Conservation (phyloP, 176 grass and related monocot species). For the Carex cristatella region DNA sequence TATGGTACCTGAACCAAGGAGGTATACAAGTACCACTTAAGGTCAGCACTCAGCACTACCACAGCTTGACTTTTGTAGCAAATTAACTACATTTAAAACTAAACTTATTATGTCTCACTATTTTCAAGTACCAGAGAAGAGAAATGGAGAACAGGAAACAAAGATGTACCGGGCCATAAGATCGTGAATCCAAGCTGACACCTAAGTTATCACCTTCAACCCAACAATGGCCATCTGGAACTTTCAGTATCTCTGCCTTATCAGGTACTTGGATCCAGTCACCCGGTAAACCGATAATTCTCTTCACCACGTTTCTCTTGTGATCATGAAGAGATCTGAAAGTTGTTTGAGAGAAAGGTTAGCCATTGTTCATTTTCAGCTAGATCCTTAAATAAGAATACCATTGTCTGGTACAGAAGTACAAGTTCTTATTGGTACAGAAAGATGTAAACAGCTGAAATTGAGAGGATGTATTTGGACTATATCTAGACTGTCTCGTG, state of each 20-base stretch:
- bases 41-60: not conserved
- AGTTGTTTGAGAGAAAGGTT: not conserved
- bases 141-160: not conserved
- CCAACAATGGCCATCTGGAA: conserved; percentile 73
- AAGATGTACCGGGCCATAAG: conserved; percentile 53
- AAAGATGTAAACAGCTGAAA: not conserved
- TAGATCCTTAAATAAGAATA: not conserved
- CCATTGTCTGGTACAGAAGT: not conserved
- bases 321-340: conserved; percentile 45
- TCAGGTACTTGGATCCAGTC: conserved; percentile 73
- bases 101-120: not conserved
- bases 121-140: not conserved
- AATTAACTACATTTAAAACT: not conserved
- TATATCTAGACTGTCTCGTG: not conserved
- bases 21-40: not conserved
- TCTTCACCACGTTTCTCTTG: conserved; percentile 26
- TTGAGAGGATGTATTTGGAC: not conserved
- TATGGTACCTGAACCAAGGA: not conserved
- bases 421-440: not conserved
- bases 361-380: not conserved
- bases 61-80: not conserved
- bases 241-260: conserved; percentile 40
- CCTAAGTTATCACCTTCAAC: conserved; percentile 69
- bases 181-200: conserved; percentile 49
- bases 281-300: conserved; percentile 65